These are phyloP conservation scores for Cornus florida DNA, from an alignment of 148 eudicot genomes.

Conservation along the genomic window DNA sequence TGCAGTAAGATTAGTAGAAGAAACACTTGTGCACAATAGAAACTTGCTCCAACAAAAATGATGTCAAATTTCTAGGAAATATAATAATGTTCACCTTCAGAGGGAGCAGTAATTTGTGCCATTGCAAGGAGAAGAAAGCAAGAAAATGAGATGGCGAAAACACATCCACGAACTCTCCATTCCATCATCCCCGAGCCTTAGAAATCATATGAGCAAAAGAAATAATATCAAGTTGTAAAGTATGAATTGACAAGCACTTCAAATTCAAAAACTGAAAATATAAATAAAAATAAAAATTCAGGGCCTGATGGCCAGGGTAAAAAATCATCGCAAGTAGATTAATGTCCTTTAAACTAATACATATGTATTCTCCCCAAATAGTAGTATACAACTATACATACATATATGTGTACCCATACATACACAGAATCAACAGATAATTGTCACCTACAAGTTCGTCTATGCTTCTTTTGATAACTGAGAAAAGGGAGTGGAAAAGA, in stretches of 20 bases:
- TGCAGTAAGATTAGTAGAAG: neutral
- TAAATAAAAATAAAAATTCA: too few species aligned
- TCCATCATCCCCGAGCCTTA: conserved; percentile 19
- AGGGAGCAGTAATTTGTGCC: conserved; percentile 53
- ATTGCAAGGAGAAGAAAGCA: conserved; percentile 25
- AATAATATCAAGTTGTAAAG: neutral
- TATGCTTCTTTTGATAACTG: neutral
- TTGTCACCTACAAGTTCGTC: neutral
- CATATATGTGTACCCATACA: neutral
- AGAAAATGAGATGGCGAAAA: conserved; percentile 19
- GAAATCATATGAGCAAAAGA: neutral
- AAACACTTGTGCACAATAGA: neutral
- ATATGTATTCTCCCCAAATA: too few species aligned
- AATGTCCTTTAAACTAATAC: too few species aligned
- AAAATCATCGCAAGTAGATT: too few species aligned
- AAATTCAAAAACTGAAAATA: neutral
- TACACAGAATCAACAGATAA: neutral
- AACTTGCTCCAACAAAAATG: neutral
- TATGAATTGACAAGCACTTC: neutral
- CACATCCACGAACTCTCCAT: conserved; percentile 9
- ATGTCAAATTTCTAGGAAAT: too few species aligned
- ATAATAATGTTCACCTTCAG: conserved; percentile 41
- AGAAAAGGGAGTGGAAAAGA: neutral
- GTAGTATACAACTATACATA: too few species aligned
- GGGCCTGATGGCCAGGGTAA: too few species aligned